Evolutionary conservation across 169 alveolate genomes (phyloP).

Genomic region (Eimeria sp.): DNA sequence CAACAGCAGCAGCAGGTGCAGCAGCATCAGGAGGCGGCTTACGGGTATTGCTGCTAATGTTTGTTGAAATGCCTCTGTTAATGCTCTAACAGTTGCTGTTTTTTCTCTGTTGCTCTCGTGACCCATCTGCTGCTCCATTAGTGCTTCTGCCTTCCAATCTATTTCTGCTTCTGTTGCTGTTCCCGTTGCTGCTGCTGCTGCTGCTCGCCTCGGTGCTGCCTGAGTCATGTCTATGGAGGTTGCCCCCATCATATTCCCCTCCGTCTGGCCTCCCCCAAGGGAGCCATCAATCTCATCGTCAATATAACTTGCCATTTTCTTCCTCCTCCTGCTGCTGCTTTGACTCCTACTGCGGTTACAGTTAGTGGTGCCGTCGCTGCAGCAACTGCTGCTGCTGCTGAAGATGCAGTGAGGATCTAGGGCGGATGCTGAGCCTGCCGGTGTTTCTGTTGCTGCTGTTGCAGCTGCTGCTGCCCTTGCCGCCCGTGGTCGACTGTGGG

Average conservation of each 20-base stretch:
- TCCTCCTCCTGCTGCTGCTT: background rate
- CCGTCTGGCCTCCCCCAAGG: conserved; percentile 48
- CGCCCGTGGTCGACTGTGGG: background rate
- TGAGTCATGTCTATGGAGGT: conserved; percentile 22
- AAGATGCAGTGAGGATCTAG: background rate
- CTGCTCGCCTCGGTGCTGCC: conserved; percentile 5
- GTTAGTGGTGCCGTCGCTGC: background rate
- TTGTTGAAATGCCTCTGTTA: conserved; percentile 44
- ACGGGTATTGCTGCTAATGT: conserved; percentile 50
- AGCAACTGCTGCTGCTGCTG: background rate
- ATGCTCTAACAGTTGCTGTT: conserved; percentile 5
- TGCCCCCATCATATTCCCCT: conserved; percentile 30
- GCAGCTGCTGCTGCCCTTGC: background rate
- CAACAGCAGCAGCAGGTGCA: conserved; percentile 51
- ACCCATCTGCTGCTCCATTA: conserved; percentile 55
- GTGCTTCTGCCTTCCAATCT: conserved; percentile 10
- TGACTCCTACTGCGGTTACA: background rate
- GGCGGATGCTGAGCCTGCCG: background rate
- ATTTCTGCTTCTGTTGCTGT: conserved; percentile 1
- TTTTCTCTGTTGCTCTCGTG: conserved; percentile 29
- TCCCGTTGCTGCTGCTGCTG: conserved; percentile 17
- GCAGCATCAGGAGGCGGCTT: background rate
- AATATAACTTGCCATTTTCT: conserved; percentile 45
- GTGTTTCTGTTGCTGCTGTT: background rate
- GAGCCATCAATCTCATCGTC: conserved; percentile 45